phyloP scores from a whole-genome alignment of 257 asterid genomes.

The Leonotis leonurus region DNA sequence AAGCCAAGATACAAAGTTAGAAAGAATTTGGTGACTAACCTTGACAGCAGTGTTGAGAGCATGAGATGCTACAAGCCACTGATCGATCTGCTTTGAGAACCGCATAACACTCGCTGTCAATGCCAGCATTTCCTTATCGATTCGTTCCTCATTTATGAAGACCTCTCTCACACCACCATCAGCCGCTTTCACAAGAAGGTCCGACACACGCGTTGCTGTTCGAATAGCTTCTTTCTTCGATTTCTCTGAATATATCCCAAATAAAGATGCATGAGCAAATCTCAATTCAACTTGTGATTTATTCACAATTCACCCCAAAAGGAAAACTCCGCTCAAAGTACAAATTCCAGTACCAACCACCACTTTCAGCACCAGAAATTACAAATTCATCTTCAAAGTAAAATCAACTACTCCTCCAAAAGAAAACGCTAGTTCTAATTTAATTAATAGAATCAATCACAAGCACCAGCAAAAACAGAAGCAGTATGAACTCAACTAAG shows the following conservation, averaged over 20 bases:
- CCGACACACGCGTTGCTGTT: constrained; percentile 50
- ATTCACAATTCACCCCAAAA: background rate
- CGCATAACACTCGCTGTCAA: constrained; percentile 43
- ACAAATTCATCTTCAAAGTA: background rate
- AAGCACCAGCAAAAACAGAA: background rate
- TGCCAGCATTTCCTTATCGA: constrained; percentile 74
- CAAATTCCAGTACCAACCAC: background rate
- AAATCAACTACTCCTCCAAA: too few species aligned
- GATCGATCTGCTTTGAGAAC: constrained; percentile 79
- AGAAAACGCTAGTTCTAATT: too few species aligned
- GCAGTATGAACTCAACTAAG: background rate
- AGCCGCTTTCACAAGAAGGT: constrained; percentile 62
- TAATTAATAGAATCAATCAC: background rate
- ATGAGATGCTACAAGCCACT: constrained; percentile 83
- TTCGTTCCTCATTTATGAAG: constrained; percentile 66
- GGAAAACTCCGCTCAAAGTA: too few species aligned
- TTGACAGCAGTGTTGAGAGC: constrained; percentile 76
- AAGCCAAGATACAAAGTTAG: background rate
- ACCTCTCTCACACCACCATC: constrained; percentile 75
- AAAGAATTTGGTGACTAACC: constrained; percentile 26
- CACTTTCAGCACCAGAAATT: background rate
- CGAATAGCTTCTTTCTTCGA: constrained; percentile 67
- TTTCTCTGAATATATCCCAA: constrained; percentile 36
- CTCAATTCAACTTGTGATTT: background rate
- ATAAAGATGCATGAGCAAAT: background rate